Conservation (phyloP, 2,329 filamentous ascomycete species). For the Colletotrichum karsti region DNA sequence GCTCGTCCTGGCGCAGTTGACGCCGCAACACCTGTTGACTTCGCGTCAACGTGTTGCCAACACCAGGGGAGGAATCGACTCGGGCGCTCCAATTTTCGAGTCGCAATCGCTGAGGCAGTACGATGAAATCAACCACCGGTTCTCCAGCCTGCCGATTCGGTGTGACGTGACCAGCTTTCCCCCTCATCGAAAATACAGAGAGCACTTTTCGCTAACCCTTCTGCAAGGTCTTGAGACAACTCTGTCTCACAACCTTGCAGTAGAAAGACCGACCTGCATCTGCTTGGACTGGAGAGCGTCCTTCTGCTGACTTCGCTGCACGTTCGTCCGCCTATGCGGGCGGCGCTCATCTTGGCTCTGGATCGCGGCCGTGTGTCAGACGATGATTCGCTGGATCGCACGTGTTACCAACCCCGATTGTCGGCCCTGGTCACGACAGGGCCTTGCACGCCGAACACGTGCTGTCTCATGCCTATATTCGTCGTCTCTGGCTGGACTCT, state of each 20-base stretch:
- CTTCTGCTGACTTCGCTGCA: conserved; percentile 7
- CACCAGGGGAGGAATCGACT: neutral
- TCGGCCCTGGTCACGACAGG: conserved; percentile 13
- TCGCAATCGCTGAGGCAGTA: neutral
- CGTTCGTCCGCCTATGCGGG: neutral
- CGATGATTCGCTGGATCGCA: conserved; percentile 26
- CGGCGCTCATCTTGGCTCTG: conserved; percentile 17
- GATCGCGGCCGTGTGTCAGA: conserved; percentile 24
- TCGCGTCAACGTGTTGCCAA: neutral
- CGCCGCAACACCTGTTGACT: neutral
- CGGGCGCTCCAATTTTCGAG: neutral
- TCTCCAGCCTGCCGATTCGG: neutral
- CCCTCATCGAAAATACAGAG: neutral
- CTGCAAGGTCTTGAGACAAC: conserved; percentile 8
- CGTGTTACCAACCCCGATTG: conserved; percentile 12
- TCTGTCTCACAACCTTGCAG: conserved; percentile 9
- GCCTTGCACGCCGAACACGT: conserved; percentile 13
- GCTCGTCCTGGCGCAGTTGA: neutral
- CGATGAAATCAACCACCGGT: neutral
- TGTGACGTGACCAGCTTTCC: neutral
- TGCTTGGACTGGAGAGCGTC: neutral
- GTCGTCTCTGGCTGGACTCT: neutral
- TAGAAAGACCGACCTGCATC: conserved; percentile 8
- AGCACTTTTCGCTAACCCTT: neutral
- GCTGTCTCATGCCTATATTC: conserved; percentile 1